Base-by-base conservation (phyloP, 2,329 filamentous ascomycete species). In the Aspergillus aculeatus region DNA sequence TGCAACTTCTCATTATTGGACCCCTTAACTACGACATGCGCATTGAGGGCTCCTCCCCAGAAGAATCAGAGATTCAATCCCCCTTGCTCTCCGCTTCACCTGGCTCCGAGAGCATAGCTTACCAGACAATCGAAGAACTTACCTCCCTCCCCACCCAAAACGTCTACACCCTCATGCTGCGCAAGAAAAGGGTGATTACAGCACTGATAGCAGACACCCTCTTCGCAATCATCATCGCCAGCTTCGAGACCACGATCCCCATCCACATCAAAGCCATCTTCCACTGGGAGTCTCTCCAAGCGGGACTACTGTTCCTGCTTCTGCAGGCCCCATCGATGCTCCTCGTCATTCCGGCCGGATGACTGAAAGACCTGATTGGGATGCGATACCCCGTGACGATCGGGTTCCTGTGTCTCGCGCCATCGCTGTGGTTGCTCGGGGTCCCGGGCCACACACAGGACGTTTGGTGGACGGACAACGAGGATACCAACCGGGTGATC, bases 201-300 rank as follows among this genome's bases (percentile, higher is more conserved):
- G 51, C n/a, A 14, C n/a, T 54, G 16, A 19, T 54, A 7, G n/a
- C n/a, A n/a, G n/a, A 54, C 10, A 41, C 11, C 16, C 12, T 44
- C 12, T 24, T 23, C 10, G 51, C 51, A 10, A 16, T 35, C 19
- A 14, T 23, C 3, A 54, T 54, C 23, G 51, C 51, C 35, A 54
- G 51, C 21, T 54, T 54, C 51, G n/a, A 54, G 31, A 31, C 51
- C n/a, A 54, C 51, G 19, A 41, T 54, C 21, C 51, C 51, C 3
- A 21, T 54, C 21, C 51, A 54, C 51, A 23, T 26, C n/a, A 14
- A 24, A 1, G 35, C 38, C 35, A 21, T 41, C 16, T 54, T 54
- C 14, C 16, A 54, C 14, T 54, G 51, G 51, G 32, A 24, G 16
- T 14, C 21, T 47, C 24, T 54, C 4, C 32, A 14, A 14, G 51